These are phyloP conservation scores for Eruca vesicaria DNA, from an alignment of 441 rosid genomes.

Conservation along the genomic window DNA sequence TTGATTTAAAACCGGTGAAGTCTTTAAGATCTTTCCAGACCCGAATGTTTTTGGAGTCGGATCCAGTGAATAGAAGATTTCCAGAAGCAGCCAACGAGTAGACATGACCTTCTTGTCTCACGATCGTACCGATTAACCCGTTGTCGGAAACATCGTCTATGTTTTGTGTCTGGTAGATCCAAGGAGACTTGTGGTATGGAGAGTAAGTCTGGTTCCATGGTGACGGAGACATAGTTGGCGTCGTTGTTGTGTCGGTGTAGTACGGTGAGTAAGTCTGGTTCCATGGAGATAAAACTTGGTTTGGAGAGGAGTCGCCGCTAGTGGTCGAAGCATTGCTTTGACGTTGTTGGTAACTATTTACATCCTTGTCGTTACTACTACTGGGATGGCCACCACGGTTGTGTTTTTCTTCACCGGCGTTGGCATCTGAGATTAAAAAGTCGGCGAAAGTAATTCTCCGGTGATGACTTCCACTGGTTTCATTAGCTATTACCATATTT, in stretches of 20 bases:
- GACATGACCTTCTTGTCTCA: slow-evolving; percentile 60
- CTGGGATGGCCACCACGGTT: slow-evolving; percentile 4
- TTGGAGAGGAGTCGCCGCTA: slow-evolving; percentile 51
- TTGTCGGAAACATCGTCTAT: slow-evolving; percentile 11
- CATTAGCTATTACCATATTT: slow-evolving; percentile 29
- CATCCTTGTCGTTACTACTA: slow-evolving; percentile 2
- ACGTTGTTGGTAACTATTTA: background rate
- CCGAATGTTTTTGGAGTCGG: slow-evolving; percentile 63
- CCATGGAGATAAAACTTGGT: slow-evolving; percentile 40
- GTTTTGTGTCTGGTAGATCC: slow-evolving; percentile 51
- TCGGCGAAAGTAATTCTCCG: slow-evolving; percentile 50
- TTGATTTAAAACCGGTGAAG: slow-evolving; percentile 58
- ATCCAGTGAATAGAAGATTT: slow-evolving; percentile 57
- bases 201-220: slow-evolving; percentile 60
- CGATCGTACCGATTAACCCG: slow-evolving; percentile 50
- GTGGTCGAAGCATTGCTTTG: slow-evolving; percentile 42
- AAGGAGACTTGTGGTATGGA: slow-evolving; percentile 66
- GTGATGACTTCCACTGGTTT: slow-evolving; percentile 24
- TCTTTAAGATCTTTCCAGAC: slow-evolving; percentile 63
- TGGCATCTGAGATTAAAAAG: slow-evolving; percentile 45
- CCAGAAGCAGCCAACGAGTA: slow-evolving; percentile 56
- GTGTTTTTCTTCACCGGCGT: slow-evolving; percentile 22
- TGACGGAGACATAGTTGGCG: slow-evolving; percentile 32
- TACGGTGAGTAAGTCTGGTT: slow-evolving; percentile 37
- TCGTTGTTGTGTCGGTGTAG: slow-evolving; percentile 34